These are phyloP conservation scores for Pythium inflatum DNA, from an alignment of 352 stramenopile genomes.

Conservation along the genomic window DNA sequence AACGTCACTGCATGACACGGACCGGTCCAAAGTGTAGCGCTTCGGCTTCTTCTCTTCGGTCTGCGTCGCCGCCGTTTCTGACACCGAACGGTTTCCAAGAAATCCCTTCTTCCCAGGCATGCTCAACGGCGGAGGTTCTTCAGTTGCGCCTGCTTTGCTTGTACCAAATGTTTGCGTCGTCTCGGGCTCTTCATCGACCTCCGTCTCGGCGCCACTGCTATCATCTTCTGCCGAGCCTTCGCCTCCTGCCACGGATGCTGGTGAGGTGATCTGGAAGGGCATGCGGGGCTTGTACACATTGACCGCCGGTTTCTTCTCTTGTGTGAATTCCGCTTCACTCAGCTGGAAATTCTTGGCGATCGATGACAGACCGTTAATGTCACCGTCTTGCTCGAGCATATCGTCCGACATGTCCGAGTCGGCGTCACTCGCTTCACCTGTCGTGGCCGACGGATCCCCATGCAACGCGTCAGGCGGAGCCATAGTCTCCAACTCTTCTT, in stretches of 20 bases:
- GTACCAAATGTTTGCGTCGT: conserved; percentile 18
- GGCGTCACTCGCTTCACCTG: conserved; percentile 37
- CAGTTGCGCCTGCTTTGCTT: background rate
- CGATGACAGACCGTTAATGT: conserved; percentile 45
- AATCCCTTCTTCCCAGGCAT: conserved; percentile 12
- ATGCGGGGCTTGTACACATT: conserved; percentile 51
- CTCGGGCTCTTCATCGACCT: conserved; percentile 63
- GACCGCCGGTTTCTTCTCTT: conserved; percentile 35
- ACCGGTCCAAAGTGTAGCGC: conserved; percentile 12
- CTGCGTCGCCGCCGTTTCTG: conserved; percentile 4
- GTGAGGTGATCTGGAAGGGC: conserved; percentile 39
- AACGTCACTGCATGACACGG: conserved; percentile 22
- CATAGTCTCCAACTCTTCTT: conserved; percentile 43
- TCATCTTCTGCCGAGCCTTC: conserved; percentile 37
- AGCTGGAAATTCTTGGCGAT: conserved; percentile 61
- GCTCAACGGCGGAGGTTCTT: background rate
- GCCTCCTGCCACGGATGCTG: conserved; percentile 31
- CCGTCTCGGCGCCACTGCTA: conserved; percentile 63
- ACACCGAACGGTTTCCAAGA: conserved; percentile 19
- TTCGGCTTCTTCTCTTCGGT: conserved; percentile 14
- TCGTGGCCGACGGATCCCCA: background rate
- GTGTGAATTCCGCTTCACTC: conserved; percentile 21
- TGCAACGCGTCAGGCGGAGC: background rate
- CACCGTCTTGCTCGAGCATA: conserved; percentile 70
- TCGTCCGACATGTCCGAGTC: conserved; percentile 75